Evolutionary conservation across 352 stramenopile species (phyloP).

Genomic region (Phytophthora pseudosyringae): DNA sequence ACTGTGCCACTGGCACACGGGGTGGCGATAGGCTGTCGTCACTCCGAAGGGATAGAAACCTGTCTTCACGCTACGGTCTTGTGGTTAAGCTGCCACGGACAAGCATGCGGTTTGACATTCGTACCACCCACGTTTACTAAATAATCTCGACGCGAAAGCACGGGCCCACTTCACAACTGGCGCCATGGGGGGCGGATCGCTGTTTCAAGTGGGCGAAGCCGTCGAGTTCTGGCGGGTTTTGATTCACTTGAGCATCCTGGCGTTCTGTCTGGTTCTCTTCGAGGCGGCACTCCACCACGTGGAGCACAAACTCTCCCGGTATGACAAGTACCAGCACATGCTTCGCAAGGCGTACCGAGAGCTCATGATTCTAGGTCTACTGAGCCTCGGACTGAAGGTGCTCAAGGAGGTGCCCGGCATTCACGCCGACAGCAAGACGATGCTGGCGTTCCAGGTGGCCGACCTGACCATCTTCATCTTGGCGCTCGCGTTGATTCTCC

Average conservation of each 20-base stretch:
- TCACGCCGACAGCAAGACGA: slow-evolving; percentile 35
- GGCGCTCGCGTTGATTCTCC: slow-evolving; percentile 57
- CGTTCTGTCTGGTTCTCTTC: slow-evolving; percentile 57
- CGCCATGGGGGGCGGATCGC: slow-evolving; percentile 40
- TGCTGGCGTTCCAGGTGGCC: slow-evolving; percentile 61
- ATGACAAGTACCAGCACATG: slow-evolving; percentile 77
- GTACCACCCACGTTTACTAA: slow-evolving; percentile 10
- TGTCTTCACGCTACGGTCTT: slow-evolving; percentile 7
- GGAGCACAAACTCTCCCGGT: slow-evolving; percentile 52
- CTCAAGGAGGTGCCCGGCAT: slow-evolving; percentile 46
- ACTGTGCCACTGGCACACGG: no score
- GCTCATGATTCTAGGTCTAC: slow-evolving; percentile 64
- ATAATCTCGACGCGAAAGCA: slow-evolving; percentile 24
- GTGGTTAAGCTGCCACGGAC: slow-evolving; percentile 10
- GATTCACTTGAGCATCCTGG: slow-evolving; percentile 52
- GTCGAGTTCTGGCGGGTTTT: slow-evolving; percentile 68
- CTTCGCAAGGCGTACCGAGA: slow-evolving; percentile 67
- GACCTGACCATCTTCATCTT: slow-evolving; percentile 68
- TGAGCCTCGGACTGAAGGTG: slow-evolving; percentile 64
- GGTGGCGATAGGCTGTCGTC: slow-evolving; percentile 30
- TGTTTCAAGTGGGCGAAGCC: slow-evolving; percentile 62
- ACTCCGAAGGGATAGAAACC: slow-evolving; percentile 17
- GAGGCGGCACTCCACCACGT: slow-evolving; percentile 55
- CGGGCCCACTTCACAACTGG: slow-evolving; percentile 27
- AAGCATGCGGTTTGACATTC: slow-evolving; percentile 7